Base-by-base conservation (phyloP, 768 basidiomycete genomes). In the Phylloporus arenicola region DNA sequence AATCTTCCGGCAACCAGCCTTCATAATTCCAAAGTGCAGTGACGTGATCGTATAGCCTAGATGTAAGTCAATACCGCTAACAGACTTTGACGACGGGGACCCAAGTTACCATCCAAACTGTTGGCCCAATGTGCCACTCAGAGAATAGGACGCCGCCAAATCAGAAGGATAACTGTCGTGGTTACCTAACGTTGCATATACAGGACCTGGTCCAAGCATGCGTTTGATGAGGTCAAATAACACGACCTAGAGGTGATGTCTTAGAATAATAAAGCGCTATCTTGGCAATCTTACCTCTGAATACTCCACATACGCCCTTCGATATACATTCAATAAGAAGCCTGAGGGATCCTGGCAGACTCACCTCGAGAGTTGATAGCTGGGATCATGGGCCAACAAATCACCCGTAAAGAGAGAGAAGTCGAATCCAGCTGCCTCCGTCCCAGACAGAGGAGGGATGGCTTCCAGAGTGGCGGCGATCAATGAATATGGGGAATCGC, bases 21-120 rank as follows among this genome's bases (percentile, higher is more conserved):
- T 89, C 79, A 50, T 84, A 76, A 56, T 82, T 61, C 87, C 87
- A 90, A 3, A 90, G 76, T 0, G 70, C 58, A 19, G 88, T 77
- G 45, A 90, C 72, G 56, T 88, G 86, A 51, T 88, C 79, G 57
- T 90, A 90, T 58, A 89, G 80, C 88, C 86, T 86, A 37, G 20
- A 42, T 17, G 33, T 19, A 48, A 30, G 17, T 34, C 22, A 51
- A 25, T 48, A 31, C 7, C 9, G 27, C 5, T 4, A 27, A 16
- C 33, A 13, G 9, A 47, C 29, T 14, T 24, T 16, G 16, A 10
- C 2, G n/a, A n/a, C 6, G 13, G 24, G 39, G n/a, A 43, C 34
- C 17, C 3, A 27, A 54, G 71, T 19, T 57, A 83, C 83, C 84
- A 87, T 67, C 78, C 80, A 62, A 81, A 87, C 63, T 87, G 82